Base-by-base conservation (phyloP, 305 asterid genomes). In the Solanum chacoense region DNA sequence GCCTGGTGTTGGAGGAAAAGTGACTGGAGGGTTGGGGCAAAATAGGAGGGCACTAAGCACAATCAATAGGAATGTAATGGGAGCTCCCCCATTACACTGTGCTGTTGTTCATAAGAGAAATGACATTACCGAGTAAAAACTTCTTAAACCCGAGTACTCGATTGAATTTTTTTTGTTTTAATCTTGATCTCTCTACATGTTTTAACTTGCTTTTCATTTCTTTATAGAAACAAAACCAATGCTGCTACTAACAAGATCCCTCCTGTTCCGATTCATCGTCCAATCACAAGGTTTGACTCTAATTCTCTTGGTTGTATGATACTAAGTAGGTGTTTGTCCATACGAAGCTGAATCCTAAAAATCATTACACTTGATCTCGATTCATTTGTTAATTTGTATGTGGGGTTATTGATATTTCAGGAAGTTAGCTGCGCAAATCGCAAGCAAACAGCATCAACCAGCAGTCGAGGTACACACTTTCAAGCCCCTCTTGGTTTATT, bases 41-140 rank as follows among this genome's bases (percentile, higher is more conserved):
- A 93, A 91, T 63, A 90, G 99, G 71, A 96, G 96, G 93, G 98
- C 98, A 18, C 69, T 97, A 89, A 91, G 96, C 89, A 88, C 94
- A 67, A 95, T 97, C 89, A 91, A 96, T 85, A 88, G 28, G 91
- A 96, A 97, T 90, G 92, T 95, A 67, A 91, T 92, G 1, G 92
- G 90, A 71, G 94, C 92, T 86, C 96, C 93, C 31, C 91, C 94
- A 2, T 88, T 90, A 84, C 92, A 93, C 18, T 89, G 88, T 89
- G 94, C 94, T 89, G 93, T 92, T 89, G 93, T 92, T 65, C 93
- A 92, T 84, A 96, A 94, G 89, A 94, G 96, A 91, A 94, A 94
- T 88, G 89, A 29, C 90, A 88, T 90, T 77, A 73, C 91, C 35
- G 37, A 74, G 29, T 97, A 92, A 93, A 86, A 92, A 36, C 86